phyloP scores from a whole-genome alignment of 1,284 basidiomycete species.

The Mycena sp. region DNA sequence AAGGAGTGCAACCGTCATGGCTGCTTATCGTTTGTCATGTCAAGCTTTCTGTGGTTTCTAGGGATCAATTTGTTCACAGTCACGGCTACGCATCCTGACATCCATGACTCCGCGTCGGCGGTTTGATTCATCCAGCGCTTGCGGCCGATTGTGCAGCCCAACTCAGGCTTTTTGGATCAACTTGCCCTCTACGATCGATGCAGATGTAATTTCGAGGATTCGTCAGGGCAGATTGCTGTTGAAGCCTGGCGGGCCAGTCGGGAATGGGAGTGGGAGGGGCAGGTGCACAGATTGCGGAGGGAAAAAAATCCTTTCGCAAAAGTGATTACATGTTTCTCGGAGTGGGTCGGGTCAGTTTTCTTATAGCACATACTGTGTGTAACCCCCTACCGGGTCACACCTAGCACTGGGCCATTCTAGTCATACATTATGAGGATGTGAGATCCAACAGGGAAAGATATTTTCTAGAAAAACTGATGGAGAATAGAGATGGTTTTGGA shows the following conservation, averaged over 20 bases:
- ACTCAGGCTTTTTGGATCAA: slow-evolving; percentile 18
- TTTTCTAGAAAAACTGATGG: too few species aligned
- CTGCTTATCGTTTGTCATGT: slow-evolving; percentile 13
- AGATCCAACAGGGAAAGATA: too few species aligned
- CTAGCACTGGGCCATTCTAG: too few species aligned
- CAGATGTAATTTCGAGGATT: slow-evolving; percentile 6
- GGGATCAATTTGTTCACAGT: background rate
- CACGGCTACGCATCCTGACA: slow-evolving; percentile 1
- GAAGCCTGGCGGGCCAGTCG: slow-evolving; percentile 18
- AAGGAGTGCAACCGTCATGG: slow-evolving; percentile 16
- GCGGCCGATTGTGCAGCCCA: slow-evolving; percentile 13
- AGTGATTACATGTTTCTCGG: too few species aligned
- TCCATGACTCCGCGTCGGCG: background rate
- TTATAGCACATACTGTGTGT: too few species aligned
- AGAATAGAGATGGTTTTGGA: too few species aligned
- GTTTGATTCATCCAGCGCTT: slow-evolving; percentile 4
- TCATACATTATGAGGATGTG: too few species aligned
- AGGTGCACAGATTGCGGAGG: too few species aligned
- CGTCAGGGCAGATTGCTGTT: background rate
- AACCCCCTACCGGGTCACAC: too few species aligned
- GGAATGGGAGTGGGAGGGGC: background rate
- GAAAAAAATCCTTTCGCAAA: too few species aligned
- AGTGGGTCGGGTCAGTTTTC: too few species aligned
- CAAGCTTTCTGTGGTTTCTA: background rate
- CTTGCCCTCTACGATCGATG: slow-evolving; percentile 13